Percentiles rank a stretch among this genome's conserved stretches.
phyloP scores from a whole-genome alignment of 2,329 filamentous ascomycete species.

The Diplodia mutila region DNA sequence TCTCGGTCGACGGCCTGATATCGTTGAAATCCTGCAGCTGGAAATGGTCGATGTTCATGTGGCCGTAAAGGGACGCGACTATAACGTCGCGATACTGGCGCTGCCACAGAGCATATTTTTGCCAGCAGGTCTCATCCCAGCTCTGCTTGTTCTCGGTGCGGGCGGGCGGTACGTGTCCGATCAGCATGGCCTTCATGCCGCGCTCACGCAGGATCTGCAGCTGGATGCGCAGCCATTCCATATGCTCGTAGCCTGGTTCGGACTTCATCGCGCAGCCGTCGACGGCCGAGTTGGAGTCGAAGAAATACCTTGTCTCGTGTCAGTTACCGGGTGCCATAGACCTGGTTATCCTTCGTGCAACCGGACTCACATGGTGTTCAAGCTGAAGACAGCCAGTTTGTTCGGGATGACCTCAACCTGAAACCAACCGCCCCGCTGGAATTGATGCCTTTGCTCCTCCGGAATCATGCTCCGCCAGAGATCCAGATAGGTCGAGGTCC shows the following conservation, averaged over 20 bases:
- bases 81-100: constrained; percentile 90
- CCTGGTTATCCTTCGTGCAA: background rate
- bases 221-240: constrained; percentile 94
- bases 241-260: constrained; percentile 89
- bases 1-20: constrained; percentile 62
- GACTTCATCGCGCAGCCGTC: constrained; percentile 80
- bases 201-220: constrained; percentile 79
- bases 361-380: constrained; percentile 74
- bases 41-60: constrained; percentile 99
- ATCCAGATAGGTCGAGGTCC: constrained; percentile 75
- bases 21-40: constrained; percentile 84
- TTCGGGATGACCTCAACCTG: constrained; percentile 87
- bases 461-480: constrained; percentile 90
- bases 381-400: constrained; percentile 83
- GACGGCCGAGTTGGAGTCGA: constrained; percentile 87
- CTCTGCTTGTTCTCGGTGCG: constrained; percentile 80
- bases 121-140: constrained; percentile 98
- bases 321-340: background rate
- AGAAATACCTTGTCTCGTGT: constrained; percentile 68
- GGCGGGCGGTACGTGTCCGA: constrained; percentile 91
- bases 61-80: constrained; percentile 77
- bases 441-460: constrained; percentile 87
- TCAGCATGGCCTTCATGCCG: constrained; percentile 92
- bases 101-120: constrained; percentile 92
- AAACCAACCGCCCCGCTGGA: constrained; percentile 93